Evolutionary conservation across 192 early-diverging fungal genomes (phyloP).

Genomic region (Allomyces arbusculus): DNA sequence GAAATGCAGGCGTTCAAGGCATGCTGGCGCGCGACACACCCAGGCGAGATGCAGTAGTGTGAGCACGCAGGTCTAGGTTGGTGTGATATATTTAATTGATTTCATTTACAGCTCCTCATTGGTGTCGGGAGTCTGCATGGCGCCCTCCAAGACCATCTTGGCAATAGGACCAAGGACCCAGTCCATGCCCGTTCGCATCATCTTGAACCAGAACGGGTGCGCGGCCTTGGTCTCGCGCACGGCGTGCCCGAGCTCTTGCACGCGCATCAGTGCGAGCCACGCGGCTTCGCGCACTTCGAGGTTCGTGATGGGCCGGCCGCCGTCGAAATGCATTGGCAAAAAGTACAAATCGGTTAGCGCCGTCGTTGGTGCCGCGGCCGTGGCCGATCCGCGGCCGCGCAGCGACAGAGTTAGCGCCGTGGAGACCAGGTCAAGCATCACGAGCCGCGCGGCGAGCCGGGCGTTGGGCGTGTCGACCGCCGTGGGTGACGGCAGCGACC

Average conservation of each 20-base stretch:
- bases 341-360: neutral
- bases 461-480: neutral
- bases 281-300: neutral
- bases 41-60: too few species aligned
- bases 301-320: neutral
- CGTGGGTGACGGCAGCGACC: neutral
- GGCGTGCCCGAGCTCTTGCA: neutral
- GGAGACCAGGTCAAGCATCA: neutral
- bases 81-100: too few species aligned
- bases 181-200: neutral
- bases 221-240: neutral
- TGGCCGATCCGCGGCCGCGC: neutral
- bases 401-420: neutral
- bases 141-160: neutral
- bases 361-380: neutral
- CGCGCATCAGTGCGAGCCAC: neutral
- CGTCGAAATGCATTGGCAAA: neutral
- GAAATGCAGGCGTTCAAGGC: slow-evolving; percentile 59
- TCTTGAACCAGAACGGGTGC: neutral
- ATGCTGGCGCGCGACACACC: slow-evolving; percentile 28
- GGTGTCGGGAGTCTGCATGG: too few species aligned
- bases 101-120: too few species aligned
- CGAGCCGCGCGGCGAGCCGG: neutral
- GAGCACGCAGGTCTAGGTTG: too few species aligned
- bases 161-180: neutral